Base-by-base conservation (phyloP, 257 asterid genomes). In the Przewalskia tangutica region DNA sequence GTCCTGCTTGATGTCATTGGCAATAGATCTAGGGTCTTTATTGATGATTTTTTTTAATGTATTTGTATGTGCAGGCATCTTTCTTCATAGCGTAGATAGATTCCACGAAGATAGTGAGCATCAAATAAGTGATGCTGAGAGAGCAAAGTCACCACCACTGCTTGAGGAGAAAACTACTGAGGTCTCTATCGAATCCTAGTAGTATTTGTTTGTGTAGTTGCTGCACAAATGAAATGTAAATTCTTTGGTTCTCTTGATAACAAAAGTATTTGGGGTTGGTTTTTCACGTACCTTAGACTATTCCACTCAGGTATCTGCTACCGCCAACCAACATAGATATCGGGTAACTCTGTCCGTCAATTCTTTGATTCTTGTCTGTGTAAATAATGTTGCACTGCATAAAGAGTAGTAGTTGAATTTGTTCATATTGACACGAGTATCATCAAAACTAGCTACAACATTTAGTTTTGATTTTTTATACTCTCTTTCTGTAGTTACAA, bases 1-100 rank as follows among this genome's bases (percentile, higher is more conserved):
- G 23, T 13, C 44, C 62, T 23, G 50, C 60, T 75, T 48, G 62
- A 23, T 73, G 60, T 48, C 44, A 75, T 75, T 13, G 80, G 63
- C 23, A 50, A 23, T 7, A 50, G 16, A 48, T 73, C 7, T 50
- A 12, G 62, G 80, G 42, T 20, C n/a, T 6, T 73, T 48, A 0
- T 54, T 8, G 59, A 55, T 64, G 44, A 62, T 44, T 54, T 10
- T 44, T 16, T 59, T 32, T 34, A 14, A 63, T 46, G 68, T 44
- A 73, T 40, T 12, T 63, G 63, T 46, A 14, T 65, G 46, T 65
- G 73, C 88, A 95, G 99, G 98, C 53, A 84, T 92, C 13, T 96
- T 96, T 85, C 55, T 96, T 70, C 91, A 84, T 7, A 81, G 93
- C 46, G 97, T 91, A 83, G 99, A 96, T 84, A 87, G 97, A 79